Evolutionary conservation across 345 rosid genomes (phyloP).

Genomic region (Citrus cavaleriei): DNA sequence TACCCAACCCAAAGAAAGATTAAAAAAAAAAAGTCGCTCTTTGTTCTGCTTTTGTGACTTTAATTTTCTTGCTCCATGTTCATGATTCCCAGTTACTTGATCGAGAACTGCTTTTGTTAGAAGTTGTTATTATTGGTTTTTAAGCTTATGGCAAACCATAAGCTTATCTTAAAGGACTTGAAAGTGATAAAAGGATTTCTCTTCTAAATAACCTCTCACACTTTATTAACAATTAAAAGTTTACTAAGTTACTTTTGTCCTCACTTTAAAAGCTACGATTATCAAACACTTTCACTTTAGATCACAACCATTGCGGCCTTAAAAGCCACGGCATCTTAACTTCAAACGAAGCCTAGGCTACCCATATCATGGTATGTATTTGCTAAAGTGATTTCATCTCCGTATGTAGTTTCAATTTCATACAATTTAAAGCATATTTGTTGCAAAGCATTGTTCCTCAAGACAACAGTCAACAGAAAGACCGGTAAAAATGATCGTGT

Average conservation of each 20-base stretch:
- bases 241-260: too few species aligned
- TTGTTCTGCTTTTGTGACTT: neutral
- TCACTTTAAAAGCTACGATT: too few species aligned
- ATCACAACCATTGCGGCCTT: too few species aligned
- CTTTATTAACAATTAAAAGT: neutral
- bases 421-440: too few species aligned
- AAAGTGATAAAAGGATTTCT: neutral
- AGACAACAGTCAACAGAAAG: neutral
- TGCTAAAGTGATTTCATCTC: too few species aligned
- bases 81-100: neutral
- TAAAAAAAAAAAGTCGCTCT: neutral
- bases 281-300: too few species aligned
- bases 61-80: neutral
- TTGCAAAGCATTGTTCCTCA: too few species aligned
- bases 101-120: neutral
- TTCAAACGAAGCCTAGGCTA: too few species aligned
- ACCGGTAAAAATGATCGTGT: conserved; percentile 7
- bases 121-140: neutral
- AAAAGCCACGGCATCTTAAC: too few species aligned
- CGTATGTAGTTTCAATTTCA: too few species aligned
- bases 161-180: neutral
- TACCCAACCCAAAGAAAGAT: neutral
- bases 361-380: too few species aligned
- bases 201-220: neutral
- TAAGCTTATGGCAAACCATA: neutral